Percentiles rank a stretch among this genome's conserved stretches.
Evolutionary conservation across 306 rosid genomes (phyloP).

Genomic region (Benincasa hispida): DNA sequence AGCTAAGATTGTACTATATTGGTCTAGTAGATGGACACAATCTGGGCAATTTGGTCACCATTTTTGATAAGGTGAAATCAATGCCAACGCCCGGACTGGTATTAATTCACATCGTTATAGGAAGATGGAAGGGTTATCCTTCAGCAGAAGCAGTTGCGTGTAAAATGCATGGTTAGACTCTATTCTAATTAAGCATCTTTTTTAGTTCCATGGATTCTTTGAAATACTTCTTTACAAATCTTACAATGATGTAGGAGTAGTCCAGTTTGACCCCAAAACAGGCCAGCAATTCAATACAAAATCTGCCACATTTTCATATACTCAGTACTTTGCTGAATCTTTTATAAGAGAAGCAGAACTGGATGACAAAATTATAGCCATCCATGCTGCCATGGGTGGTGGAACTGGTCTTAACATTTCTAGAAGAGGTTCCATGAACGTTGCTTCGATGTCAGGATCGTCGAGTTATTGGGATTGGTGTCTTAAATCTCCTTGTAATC

Average conservation of each 20-base stretch:
- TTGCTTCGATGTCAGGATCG: constrained; percentile 86
- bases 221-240: neutral
- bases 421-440: constrained; percentile 75
- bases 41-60: constrained; percentile 50
- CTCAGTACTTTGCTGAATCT: constrained; percentile 74
- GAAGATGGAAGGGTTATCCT: constrained; percentile 86
- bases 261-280: constrained; percentile 73
- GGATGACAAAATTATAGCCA: constrained; percentile 65
- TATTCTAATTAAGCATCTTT: neutral
- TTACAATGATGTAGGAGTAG: constrained; percentile 47
- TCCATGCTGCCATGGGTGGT: constrained; percentile 97
- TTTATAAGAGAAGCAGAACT: constrained; percentile 76
- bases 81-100: constrained; percentile 75
- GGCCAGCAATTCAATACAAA: constrained; percentile 64
- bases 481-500: too few relatives aligned
- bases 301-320: constrained; percentile 55
- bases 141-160: constrained; percentile 79
- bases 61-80: constrained; percentile 52
- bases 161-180: constrained; percentile 74
- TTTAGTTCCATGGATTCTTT: neutral
- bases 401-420: constrained; percentile 87
- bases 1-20: constrained; percentile 63
- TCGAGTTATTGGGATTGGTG: too few relatives aligned
- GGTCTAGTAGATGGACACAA: constrained; percentile 89
- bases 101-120: constrained; percentile 72